phyloP scores from a whole-genome alignment of 768 basidiomycete genomes.

The Coprinopsis cinerea region DNA sequence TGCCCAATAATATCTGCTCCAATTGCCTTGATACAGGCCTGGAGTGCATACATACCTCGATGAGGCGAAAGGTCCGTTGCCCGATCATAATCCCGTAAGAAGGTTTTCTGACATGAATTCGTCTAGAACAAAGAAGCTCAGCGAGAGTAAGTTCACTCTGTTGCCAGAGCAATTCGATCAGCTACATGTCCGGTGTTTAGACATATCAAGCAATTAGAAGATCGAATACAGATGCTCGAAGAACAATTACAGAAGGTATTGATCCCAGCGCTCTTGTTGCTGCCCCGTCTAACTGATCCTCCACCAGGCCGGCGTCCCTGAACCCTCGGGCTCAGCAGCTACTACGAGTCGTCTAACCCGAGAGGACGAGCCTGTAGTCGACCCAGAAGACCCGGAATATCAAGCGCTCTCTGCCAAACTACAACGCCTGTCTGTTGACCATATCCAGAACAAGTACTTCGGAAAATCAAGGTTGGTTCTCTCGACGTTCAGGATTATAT shows the following conservation, averaged over 20 bases:
- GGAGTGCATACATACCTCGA: no score
- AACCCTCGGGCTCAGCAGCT: background rate
- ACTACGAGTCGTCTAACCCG: no score
- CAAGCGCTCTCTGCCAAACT: conserved; percentile 28
- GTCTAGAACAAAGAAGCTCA: conserved; percentile 27
- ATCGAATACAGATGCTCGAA: conserved; percentile 10
- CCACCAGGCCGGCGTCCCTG: conserved; percentile 9
- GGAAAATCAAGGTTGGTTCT: conserved; percentile 29
- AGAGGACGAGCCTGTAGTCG: conserved; percentile 12
- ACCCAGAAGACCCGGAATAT: conserved; percentile 20
- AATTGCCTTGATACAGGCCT: no score
- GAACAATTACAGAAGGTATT: background rate
- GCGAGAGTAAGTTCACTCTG: conserved; percentile 24
- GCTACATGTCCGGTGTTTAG: conserved; percentile 6
- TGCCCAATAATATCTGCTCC: no score
- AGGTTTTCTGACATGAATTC: no score
- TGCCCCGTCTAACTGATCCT: conserved; percentile 3
- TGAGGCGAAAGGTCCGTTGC: no score
- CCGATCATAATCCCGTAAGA: no score
- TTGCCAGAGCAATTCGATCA: background rate
- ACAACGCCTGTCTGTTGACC: conserved; percentile 22
- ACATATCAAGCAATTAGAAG: conserved; percentile 26
- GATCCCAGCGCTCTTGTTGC: background rate
- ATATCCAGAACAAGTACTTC: conserved; percentile 33
- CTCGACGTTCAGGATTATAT: background rate